Evolutionary conservation across 2,329 filamentous ascomycete species (phyloP), one percentile per base, ranked within the genome.

Genomic region (Arthrinium phaeospermum): DNA sequence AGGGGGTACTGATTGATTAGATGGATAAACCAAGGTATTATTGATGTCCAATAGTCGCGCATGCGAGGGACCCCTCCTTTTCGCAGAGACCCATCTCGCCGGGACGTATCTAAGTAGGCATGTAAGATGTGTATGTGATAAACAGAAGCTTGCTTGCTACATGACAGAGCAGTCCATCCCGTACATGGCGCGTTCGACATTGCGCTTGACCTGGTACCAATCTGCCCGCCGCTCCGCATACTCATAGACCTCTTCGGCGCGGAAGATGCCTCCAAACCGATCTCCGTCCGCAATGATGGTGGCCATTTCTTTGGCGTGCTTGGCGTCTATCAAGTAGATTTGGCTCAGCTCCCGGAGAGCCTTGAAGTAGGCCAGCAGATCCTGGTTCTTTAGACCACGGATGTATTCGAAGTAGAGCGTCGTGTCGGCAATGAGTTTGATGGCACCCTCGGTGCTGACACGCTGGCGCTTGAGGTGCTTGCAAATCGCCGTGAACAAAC

Each of bases 401-500:
- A 98, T 91, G 83, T 96, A 98, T 70, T 91, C 87, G 80, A 94
- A 94, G 85, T 98, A 98, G 72, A 96, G 90, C 79, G 96, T 98
- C 91, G 98, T 97, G 85, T 99, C 96, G 74, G 94, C 95, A 79
- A 99, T 98, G 75, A 99, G 89, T 81, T 93, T 95, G 80, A 98
- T 90, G 27, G 96, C 94, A 71, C 96, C 96, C 74, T 94, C 92
- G 37, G 94, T 94, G 80, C 92, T 96, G 82, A 99, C 90, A 71
- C 96, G 92, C 85, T 98, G 96, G 13, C 96, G 93, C 86, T 99
- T 99, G 76, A 99, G 89, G 83, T 99, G 96, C 84, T 99, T 99
- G 88, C 96, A 98, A 69, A 99, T 87, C 24, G 94, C 93, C 27
- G 93, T 91, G 84, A 98, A 99, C 70, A 99, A 89, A 37, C 96